A percentile compares a stretch with the other conserved stretches of the same genome.
These are phyloP conservation scores for Bothriochloa decipiens DNA, from an alignment of 176 grass and related monocot genomes.

Conservation along the genomic window DNA sequence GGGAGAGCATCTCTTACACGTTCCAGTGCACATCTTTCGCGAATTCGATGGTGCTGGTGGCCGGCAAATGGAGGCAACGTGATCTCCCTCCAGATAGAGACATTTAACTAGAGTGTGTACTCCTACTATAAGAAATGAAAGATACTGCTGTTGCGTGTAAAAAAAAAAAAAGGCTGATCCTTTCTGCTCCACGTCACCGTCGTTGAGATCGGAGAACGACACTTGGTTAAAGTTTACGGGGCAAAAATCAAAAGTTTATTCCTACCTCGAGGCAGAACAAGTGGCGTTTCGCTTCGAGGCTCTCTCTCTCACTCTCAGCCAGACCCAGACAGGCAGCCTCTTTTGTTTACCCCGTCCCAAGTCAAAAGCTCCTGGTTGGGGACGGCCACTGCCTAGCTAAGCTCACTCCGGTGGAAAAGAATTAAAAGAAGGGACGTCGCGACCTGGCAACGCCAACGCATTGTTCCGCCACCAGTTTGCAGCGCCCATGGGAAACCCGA, in stretches of 20 bases:
- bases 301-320: not conserved
- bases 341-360: not conserved
- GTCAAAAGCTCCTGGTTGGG: slow-evolving; percentile 13
- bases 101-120: not conserved
- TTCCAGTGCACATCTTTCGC: not conserved
- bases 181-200: not conserved
- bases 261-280: not conserved
- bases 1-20: not conserved
- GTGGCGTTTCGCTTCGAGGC: not conserved
- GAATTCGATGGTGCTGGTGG: not conserved
- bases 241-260: not conserved
- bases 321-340: not conserved
- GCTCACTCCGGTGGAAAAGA: not conserved
- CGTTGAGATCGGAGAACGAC: slow-evolving; percentile 24
- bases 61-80: not conserved
- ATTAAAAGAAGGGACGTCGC: not conserved
- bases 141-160: not conserved
- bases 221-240: not conserved
- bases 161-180: not conserved
- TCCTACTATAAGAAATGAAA: not conserved
- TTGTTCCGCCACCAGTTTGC: not conserved
- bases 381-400: too few relatives aligned
- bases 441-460: slow-evolving; percentile 16
- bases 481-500: slow-evolving; percentile 22
- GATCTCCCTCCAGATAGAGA: slow-evolving; percentile 25